phyloP scores from a whole-genome alignment of 192 early-diverging fungal genomes.

The Pilobolus umbonatus region DNA sequence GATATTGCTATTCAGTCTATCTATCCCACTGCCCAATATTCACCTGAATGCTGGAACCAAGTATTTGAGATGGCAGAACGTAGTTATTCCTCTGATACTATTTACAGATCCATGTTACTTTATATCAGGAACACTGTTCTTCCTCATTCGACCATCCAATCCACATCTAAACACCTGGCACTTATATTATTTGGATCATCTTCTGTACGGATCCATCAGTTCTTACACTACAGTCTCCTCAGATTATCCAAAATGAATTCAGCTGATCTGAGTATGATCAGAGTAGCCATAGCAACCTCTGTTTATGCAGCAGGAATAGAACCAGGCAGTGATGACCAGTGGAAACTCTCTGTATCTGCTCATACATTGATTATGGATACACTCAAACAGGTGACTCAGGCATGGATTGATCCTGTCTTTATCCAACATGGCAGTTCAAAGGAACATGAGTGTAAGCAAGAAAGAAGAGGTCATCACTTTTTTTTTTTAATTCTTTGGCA shows the following conservation, averaged over 20 bases:
- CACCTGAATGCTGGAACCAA: not conserved
- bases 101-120: not conserved
- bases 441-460: constrained; percentile 10
- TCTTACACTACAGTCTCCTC: not conserved
- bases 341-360: not conserved
- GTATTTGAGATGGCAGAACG: too few species aligned
- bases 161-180: not conserved
- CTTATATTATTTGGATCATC: not conserved
- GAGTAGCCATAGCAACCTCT: not conserved
- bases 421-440: constrained; percentile 9
- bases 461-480: not conserved
- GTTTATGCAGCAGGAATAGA: not conserved
- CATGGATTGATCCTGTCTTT: constrained; percentile 10
- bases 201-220: not conserved
- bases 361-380: not conserved
- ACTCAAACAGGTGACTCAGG: not conserved
- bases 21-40: not conserved
- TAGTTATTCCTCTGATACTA: not conserved
- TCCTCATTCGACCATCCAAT: not conserved
- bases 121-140: not conserved
- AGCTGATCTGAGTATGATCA: not conserved
- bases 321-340: too few species aligned
- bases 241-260: not conserved
- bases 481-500: not conserved
- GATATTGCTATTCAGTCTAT: not conserved